These are phyloP conservation scores for Cercophora sp. DNA, from an alignment of 495 filamentous ascomycete genomes.

Conservation along the genomic window DNA sequence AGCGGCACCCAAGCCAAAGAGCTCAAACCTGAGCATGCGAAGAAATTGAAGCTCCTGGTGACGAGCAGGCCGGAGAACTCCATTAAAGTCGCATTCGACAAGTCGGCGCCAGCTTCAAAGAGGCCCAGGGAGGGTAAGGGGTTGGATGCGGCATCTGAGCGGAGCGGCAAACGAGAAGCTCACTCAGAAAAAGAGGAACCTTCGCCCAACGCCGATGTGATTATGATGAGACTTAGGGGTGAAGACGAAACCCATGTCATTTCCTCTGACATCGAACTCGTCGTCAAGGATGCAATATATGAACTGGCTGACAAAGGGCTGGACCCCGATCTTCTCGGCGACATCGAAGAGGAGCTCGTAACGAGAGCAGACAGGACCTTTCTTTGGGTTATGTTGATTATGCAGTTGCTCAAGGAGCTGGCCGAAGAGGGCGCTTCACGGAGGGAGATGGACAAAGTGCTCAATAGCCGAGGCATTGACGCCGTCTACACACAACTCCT, in stretches of 20 bases:
- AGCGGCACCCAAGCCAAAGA: no score
- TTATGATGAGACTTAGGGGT: background rate
- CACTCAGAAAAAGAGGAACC: no score
- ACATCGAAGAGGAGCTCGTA: background rate
- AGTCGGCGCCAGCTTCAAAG: no score
- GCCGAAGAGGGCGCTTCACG: background rate
- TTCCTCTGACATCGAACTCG: background rate
- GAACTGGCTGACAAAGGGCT: background rate
- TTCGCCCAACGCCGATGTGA: background rate
- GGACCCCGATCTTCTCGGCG: background rate
- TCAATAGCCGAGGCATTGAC: background rate
- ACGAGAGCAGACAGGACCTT: background rate
- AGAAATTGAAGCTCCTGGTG: background rate
- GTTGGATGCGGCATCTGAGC: no score
- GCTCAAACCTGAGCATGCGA: no score
- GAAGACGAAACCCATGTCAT: background rate
- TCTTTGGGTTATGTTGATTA: background rate
- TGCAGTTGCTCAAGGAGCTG: background rate
- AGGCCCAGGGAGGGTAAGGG: no score
- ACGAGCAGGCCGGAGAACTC: constrained; percentile 2
- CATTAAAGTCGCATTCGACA: constrained; percentile 4
- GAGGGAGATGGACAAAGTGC: background rate
- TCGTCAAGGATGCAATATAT: background rate
- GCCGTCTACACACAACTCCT: background rate
- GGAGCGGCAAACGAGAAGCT: no score